Evolutionary conservation across 257 asterid genomes (phyloP).

Genomic region (Leonotis leonurus): DNA sequence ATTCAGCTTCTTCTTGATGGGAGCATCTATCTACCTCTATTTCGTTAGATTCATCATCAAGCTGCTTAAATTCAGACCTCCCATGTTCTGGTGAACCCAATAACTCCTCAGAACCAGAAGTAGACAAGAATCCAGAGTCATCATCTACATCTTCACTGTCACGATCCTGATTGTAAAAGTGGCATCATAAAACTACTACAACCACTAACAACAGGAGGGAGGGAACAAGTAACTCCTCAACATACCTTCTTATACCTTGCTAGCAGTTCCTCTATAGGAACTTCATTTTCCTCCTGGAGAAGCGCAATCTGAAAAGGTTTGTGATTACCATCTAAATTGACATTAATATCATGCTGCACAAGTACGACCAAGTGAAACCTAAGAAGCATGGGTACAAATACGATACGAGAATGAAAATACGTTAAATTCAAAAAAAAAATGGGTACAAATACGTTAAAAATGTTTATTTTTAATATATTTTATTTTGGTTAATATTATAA

Average conservation of each 20-base stretch:
- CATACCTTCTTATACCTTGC: constrained; percentile 94
- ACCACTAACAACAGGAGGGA: constrained; percentile 5
- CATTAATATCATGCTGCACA: constrained; percentile 14
- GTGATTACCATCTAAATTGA: constrained; percentile 12
- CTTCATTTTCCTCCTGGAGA: constrained; percentile 86
- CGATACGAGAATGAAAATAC: too few relatives aligned
- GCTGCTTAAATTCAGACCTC: constrained; percentile 31
- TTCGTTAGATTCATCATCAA: constrained; percentile 37
- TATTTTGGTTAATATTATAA: too few relatives aligned
- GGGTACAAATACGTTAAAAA: too few relatives aligned
- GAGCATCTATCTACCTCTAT: constrained; percentile 28
- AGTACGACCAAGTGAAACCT: constrained; percentile 9
- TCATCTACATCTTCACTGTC: constrained; percentile 36
- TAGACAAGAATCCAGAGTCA: constrained; percentile 35
- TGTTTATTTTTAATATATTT: too few relatives aligned
- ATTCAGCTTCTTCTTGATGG: constrained; percentile 40
- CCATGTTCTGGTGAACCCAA: constrained; percentile 36
- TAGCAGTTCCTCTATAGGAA: constrained; percentile 80
- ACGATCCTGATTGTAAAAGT: constrained; percentile 42
- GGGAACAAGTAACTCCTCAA: constrained; percentile 11
- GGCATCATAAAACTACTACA: constrained; percentile 21
- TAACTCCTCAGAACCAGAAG: constrained; percentile 58
- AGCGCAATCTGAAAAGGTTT: constrained; percentile 59
- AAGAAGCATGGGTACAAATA: too few relatives aligned
- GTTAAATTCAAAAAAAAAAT: too few relatives aligned